Conservation (phyloP, 2,329 filamentous ascomycete genomes). For the Talaromyces sp. region DNA sequence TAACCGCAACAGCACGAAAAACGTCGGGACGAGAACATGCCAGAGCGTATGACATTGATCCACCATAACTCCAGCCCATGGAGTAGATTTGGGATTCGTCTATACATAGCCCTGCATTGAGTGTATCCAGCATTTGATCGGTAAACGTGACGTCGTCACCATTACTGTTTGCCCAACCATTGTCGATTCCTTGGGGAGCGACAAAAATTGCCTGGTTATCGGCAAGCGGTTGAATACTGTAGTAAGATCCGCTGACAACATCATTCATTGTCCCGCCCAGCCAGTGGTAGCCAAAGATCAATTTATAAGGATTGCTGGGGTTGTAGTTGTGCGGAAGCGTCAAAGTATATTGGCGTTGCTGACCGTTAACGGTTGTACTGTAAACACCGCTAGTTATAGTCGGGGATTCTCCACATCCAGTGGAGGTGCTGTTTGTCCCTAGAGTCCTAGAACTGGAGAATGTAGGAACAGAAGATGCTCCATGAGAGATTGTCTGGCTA, state of each 20-base stretch:
- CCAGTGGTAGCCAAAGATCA: constrained; percentile 7
- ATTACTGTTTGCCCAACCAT: neutral
- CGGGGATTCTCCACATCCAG: constrained; percentile 1
- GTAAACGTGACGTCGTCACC: constrained; percentile 1
- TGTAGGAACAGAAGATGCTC: neutral
- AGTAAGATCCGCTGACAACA: constrained; percentile 4
- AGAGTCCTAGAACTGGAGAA: neutral
- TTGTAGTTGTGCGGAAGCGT: neutral
- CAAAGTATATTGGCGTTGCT: constrained; percentile 3
- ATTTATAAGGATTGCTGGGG: neutral
- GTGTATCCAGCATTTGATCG: constrained; percentile 2
- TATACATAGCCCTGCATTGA: neutral
- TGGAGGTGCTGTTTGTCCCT: neutral
- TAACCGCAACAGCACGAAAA: constrained; percentile 3
- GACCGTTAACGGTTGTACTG: neutral
- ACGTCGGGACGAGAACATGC: constrained; percentile 4
- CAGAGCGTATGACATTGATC: constrained; percentile 5
- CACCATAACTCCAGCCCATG: constrained; percentile 6
- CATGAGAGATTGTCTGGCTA: neutral
- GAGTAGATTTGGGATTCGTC: constrained; percentile 2
- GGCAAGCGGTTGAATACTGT: constrained; percentile 1
- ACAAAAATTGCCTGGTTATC: constrained; percentile 1
- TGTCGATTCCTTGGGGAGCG: constrained; percentile 2
- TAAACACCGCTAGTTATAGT: neutral
- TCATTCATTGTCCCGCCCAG: neutral